These are phyloP conservation scores for Pleurotus sapidus DNA, from an alignment of 768 basidiomycete species.

Conservation along the genomic window DNA sequence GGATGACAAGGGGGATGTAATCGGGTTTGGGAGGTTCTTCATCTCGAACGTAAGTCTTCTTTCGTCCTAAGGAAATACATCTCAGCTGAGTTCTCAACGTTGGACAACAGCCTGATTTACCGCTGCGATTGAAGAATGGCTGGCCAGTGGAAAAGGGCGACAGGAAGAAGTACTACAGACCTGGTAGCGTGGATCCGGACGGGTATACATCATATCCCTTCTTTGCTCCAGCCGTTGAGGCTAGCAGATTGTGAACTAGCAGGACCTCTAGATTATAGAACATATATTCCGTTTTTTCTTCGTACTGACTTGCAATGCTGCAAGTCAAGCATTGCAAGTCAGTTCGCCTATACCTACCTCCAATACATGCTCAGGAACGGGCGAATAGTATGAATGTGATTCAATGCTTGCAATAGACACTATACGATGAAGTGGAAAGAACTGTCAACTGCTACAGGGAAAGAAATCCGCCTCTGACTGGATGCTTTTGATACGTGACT, in stretches of 20 bases:
- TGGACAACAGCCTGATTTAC: slow-evolving; percentile 27
- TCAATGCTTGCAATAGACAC: too few relatives aligned
- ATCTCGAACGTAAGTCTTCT: slow-evolving; percentile 31
- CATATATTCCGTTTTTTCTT: too few relatives aligned
- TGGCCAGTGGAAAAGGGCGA: slow-evolving; percentile 22
- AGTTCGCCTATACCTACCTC: too few relatives aligned
- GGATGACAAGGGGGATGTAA: slow-evolving; percentile 19
- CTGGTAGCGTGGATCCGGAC: slow-evolving; percentile 16
- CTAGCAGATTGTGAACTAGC: too few relatives aligned
- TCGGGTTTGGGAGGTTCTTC: slow-evolving; percentile 33
- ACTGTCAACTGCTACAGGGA: background rate
- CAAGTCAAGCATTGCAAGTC: too few relatives aligned
- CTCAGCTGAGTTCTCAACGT: background rate
- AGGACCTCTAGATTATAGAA: too few relatives aligned
- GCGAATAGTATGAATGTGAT: too few relatives aligned
- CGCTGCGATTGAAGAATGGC: slow-evolving; percentile 23
- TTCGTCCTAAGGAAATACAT: background rate
- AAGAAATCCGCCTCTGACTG: background rate
- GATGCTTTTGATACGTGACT: background rate
- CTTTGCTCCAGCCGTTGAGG: background rate
- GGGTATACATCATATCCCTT: slow-evolving; percentile 31
- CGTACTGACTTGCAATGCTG: too few relatives aligned
- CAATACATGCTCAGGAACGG: too few relatives aligned
- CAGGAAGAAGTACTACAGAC: slow-evolving; percentile 24
- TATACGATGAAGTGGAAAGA: background rate